Percentiles rank a stretch among this genome's conserved stretches.
phyloP scores from a whole-genome alignment of 2,329 filamentous ascomycete genomes.

The Claviceps sorghi region DNA sequence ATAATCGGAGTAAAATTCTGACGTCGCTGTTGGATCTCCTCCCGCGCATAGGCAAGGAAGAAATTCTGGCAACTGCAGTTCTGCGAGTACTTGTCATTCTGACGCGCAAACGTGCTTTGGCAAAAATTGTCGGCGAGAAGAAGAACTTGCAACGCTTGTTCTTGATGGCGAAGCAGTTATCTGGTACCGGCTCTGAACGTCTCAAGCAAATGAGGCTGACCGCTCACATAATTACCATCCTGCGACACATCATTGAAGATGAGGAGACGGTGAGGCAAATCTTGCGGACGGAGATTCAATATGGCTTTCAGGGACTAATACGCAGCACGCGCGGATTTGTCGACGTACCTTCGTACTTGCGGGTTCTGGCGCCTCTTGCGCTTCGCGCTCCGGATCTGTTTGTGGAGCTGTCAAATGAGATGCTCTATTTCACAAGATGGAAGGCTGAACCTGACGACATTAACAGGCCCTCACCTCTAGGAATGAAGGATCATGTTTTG shows the following conservation, averaged over 20 bases:
- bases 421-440: constrained; percentile 59
- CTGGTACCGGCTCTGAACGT: constrained; percentile 60
- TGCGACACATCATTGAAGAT: constrained; percentile 90
- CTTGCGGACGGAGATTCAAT: constrained; percentile 77
- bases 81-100: constrained; percentile 75
- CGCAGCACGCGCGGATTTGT: constrained; percentile 36
- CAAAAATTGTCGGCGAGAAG: constrained; percentile 67
- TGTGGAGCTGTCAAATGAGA: constrained; percentile 73
- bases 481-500: constrained; percentile 22
- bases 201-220: constrained; percentile 42
- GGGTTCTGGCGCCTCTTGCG: constrained; percentile 63
- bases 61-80: constrained; percentile 68
- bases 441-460: constrained; percentile 21
- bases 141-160: constrained; percentile 82
- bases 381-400: constrained; percentile 75
- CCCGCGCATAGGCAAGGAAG: constrained; percentile 76
- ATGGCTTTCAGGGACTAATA: constrained; percentile 50
- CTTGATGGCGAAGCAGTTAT: constrained; percentile 87
- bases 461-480: constrained; percentile 20
- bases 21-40: constrained; percentile 68
- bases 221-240: constrained; percentile 62
- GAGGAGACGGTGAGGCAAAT: constrained; percentile 80
- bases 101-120: constrained; percentile 63
- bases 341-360: constrained; percentile 60
- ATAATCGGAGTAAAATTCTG: constrained; percentile 58